Percentiles rank a stretch among this genome's conserved stretches.
These are phyloP conservation scores for Macrophomina phaseolina DNA, from an alignment of 2,329 filamentous ascomycete genomes.

Conservation along the genomic window DNA sequence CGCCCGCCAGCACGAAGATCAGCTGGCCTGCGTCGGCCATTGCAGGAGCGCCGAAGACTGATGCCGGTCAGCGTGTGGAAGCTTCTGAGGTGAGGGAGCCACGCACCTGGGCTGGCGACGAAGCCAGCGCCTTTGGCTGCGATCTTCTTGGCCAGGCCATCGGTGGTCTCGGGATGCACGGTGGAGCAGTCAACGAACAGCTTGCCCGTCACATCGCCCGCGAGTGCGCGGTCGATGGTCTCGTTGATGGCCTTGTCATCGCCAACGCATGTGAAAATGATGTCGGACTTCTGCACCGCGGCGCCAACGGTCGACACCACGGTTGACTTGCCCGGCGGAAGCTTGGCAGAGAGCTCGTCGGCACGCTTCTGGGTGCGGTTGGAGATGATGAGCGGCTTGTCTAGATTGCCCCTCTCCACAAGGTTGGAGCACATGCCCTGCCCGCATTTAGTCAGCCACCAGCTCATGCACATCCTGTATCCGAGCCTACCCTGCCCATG, in stretches of 20 bases:
- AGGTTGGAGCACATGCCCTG: constrained; percentile 87
- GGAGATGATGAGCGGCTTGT: constrained; percentile 75
- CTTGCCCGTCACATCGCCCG: constrained; percentile 68
- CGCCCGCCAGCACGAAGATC: constrained; percentile 75
- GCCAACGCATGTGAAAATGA: constrained; percentile 82
- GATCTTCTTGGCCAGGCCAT: constrained; percentile 65
- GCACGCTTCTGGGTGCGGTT: constrained; percentile 77
- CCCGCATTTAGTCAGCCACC: background rate
- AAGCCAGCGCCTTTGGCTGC: constrained; percentile 70
- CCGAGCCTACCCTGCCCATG: constrained; percentile 73
- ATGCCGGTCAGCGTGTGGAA: constrained; percentile 23
- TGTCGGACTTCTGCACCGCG: constrained; percentile 70
- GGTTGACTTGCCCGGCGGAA: constrained; percentile 67
- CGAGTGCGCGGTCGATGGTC: constrained; percentile 64
- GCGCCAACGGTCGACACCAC: constrained; percentile 69
- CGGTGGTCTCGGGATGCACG: constrained; percentile 81
- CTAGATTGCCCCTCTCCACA: constrained; percentile 74
- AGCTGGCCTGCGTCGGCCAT: constrained; percentile 74
- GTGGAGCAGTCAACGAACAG: constrained; percentile 88
- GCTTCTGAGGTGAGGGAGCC: background rate
- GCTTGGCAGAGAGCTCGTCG: constrained; percentile 64
- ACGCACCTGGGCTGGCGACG: constrained; percentile 67
- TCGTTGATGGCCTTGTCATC: constrained; percentile 76
- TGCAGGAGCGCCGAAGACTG: constrained; percentile 72
- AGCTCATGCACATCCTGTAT: background rate